Evolutionary conservation across 192 early-diverging fungal species (phyloP), one percentile per base, ranked within the genome.

Genomic region (Entomortierella chlamydospora): DNA sequence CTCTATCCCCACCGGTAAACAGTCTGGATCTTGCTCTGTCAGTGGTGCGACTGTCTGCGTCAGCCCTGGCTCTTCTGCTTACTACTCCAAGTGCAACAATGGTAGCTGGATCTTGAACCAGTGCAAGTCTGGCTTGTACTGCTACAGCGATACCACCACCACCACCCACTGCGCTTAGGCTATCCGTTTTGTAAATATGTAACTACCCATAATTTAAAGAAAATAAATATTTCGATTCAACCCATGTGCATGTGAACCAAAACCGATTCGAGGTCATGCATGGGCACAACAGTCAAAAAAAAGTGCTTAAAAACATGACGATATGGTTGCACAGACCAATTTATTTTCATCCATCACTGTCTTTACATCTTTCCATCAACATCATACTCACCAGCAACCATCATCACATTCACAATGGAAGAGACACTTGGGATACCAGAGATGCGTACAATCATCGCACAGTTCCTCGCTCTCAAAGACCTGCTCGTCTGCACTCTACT

Each of bases 41-140:
- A 52, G 52, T 18, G 61, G 61, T 22, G 74, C 74, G 23, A 70
- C 67, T 2, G 67, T 78, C 67, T 78, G 67, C 23, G 66, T 62
- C 18, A 55, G 29, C 37, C 61, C 67, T 3, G 74, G 67, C 4
- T 1, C 17, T 11, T 78, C 67, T 5, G 60, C 58, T 50, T 64
- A 78, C 39, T 78, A 70, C 61, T 78, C 74, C n/a, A 70, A 70
- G 50, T 78, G 74, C 56, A 58, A 60, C 67, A 26, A 56, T 11
- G 74, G 74, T n/a, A 49, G 18, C 20, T 78, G 74, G 74, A 33
- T 70, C 30, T 34, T 70, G 47, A 78, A 70, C 74, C 67, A 70
- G 67, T 78, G 74, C 74, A 78, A 64, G 67, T 18, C 49, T 9
- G 67, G 74, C 2, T 61, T 64, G 26, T 49, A 65, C 34, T 78